These are phyloP conservation scores for Cryptosporidium andersoni DNA, from an alignment of 169 alveolate species.

Conservation along the genomic window DNA sequence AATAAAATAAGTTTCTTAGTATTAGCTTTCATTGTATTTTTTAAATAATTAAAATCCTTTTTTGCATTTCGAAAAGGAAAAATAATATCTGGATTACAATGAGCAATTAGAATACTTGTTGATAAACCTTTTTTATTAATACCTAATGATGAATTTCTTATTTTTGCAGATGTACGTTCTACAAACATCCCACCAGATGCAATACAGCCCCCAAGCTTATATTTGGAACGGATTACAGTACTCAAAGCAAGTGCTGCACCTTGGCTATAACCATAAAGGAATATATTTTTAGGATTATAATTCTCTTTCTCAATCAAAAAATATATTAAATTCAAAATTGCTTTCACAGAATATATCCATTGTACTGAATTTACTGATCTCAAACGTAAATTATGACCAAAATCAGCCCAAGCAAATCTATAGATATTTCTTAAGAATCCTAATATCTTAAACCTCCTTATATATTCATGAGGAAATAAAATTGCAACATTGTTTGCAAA, in stretches of 20 bases:
- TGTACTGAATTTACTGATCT: conserved; percentile 28
- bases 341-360: conserved; percentile 65
- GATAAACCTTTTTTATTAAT: conserved; percentile 44
- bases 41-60: conserved; percentile 34
- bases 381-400: conserved; percentile 17
- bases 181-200: conserved; percentile 37
- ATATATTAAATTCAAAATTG: conserved; percentile 24
- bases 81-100: conserved; percentile 48
- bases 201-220: conserved; percentile 30
- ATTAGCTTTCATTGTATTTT: conserved; percentile 23
- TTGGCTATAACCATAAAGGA: conserved; percentile 68
- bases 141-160: not conserved
- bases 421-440: conserved; percentile 12
- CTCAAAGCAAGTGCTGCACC: conserved; percentile 52
- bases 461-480: conserved; percentile 46
- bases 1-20: conserved; percentile 26
- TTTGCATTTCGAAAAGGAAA: conserved; percentile 42
- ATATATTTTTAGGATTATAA: conserved; percentile 56
- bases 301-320: conserved; percentile 23
- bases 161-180: conserved; percentile 26
- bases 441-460: conserved; percentile 38
- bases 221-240: conserved; percentile 40
- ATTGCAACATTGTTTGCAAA: conserved; percentile 31
- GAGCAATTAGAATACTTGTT: conserved; percentile 18
- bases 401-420: conserved; percentile 67